Evolutionary conservation across 2,329 filamentous ascomycete genomes (phyloP), one percentile per base, ranked within the genome.

Genomic region (Xylariaceae sp.): DNA sequence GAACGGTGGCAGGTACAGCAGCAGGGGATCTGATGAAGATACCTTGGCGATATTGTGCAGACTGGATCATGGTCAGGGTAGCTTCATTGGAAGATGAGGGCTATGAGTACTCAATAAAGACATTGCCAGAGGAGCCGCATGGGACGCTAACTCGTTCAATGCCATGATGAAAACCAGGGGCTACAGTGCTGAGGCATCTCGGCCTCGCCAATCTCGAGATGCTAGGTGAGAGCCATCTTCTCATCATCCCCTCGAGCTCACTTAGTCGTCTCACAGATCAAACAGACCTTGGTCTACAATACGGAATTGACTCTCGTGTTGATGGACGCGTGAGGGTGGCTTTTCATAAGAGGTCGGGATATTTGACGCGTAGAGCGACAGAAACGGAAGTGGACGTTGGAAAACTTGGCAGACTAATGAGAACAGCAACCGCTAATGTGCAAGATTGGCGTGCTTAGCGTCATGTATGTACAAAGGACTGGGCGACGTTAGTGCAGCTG

Each of bases 1-100:
- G 34, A 66, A 68, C 0, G 75, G 65, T 4, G 79, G 79, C 0
- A 83, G 60, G 55, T 81, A 74, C 32, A 83, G 60, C 12, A 81
- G 56, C 32, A 83, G 55, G 2, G 78, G 72, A 1, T 63, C 57
- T 11, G 61, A 54, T 0, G 64, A 56, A 9, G 59, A 52, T 15
- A 68, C 54, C 3, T 64, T 55, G 11, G 46, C 41, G 18, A 73
- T 43, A 47, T 79, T 75, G 52, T 76, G 66, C 35, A 81, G 64
- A 51, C 76, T 79, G 43, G 11, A 13, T 6, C 18, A 30, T 9
- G 9, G 45, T 62, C 16, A 61, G 57, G 11, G 11, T 11, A 11
- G 22, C 22, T 6, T 11, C 22, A 30, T 13, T 11, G 11, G 22
- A 26, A 11, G 22, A 26, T 6, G 22, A 11, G 22, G 22, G 6